phyloP scores from a whole-genome alignment of 1,284 basidiomycete species.

The Porodaedalea pini region DNA sequence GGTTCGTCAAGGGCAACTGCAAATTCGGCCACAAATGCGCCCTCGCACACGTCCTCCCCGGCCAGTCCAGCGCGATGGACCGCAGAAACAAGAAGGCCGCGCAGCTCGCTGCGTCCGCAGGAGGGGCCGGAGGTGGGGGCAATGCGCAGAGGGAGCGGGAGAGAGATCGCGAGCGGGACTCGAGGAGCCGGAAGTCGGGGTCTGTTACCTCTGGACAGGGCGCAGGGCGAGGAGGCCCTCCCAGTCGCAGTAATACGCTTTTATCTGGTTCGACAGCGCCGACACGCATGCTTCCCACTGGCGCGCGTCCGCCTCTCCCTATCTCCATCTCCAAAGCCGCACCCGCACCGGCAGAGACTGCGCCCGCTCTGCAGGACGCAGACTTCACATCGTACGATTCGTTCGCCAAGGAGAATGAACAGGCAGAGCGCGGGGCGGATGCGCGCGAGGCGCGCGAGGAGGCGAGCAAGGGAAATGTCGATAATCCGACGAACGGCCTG shows the following conservation, averaged over 20 bases:
- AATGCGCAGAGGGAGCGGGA: conserved; percentile 16
- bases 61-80: conserved; percentile 94
- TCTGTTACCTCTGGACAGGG: conserved; percentile 21
- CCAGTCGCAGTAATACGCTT: conserved; percentile 38
- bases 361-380: conserved; percentile 68
- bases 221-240: conserved; percentile 13
- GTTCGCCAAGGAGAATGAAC: conserved; percentile 34
- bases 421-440: neutral
- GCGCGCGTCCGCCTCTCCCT: conserved; percentile 56
- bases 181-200: conserved; percentile 12
- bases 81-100: conserved; percentile 97
- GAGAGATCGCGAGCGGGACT: conserved; percentile 22
- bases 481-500: conserved; percentile 20
- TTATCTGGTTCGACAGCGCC: conserved; percentile 53
- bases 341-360: conserved; percentile 74
- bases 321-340: conserved; percentile 62
- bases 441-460: neutral
- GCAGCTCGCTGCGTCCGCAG: conserved; percentile 57
- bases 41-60: conserved; percentile 89
- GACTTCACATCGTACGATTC: conserved; percentile 71
- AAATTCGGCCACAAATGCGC: conserved; percentile 98
- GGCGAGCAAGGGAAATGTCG: neutral
- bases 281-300: conserved; percentile 40
- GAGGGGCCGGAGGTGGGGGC: conserved; percentile 24
- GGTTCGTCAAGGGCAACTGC: conserved; percentile 95